phyloP scores from a whole-genome alignment of 345 rosid species.

The Garcia nutans region DNA sequence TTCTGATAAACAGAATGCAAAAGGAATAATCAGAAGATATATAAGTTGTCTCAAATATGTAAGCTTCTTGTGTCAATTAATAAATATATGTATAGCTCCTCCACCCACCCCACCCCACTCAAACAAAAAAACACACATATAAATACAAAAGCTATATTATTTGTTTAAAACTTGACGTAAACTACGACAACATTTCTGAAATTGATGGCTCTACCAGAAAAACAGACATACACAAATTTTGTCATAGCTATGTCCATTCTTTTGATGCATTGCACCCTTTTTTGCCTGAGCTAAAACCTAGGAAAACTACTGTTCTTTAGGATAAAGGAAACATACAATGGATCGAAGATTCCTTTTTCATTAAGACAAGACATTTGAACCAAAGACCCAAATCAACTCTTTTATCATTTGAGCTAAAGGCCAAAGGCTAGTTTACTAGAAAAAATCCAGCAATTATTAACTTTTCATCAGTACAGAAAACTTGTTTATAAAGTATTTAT shows the following conservation, averaged over 20 bases:
- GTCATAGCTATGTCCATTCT: not conserved
- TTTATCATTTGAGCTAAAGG: not conserved
- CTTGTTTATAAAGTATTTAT: not conserved
- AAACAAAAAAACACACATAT: not conserved
- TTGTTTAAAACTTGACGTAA: not conserved
- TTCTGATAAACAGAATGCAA: slow-evolving; percentile 46
- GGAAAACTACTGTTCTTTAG: not conserved
- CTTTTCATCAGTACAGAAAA: not conserved
- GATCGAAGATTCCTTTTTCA: not conserved
- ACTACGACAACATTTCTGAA: no score
- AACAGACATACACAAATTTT: not conserved
- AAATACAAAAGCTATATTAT: no score
- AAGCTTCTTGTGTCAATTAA: not conserved
- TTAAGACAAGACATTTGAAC: slow-evolving; percentile 1
- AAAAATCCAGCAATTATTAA: not conserved
- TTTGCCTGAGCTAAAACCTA: not conserved
- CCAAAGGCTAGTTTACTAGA: not conserved
- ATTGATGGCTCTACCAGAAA: no score
- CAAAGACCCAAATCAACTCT: not conserved
- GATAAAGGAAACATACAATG: not conserved
- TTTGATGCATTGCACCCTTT: not conserved
- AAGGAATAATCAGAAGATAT: slow-evolving; percentile 5
- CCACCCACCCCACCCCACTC: not conserved
- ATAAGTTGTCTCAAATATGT: not conserved
- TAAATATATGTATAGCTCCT: no score